These are phyloP conservation scores for Arthrobotrys musiformis DNA, from an alignment of 2,329 filamentous ascomycete species.

Conservation along the genomic window DNA sequence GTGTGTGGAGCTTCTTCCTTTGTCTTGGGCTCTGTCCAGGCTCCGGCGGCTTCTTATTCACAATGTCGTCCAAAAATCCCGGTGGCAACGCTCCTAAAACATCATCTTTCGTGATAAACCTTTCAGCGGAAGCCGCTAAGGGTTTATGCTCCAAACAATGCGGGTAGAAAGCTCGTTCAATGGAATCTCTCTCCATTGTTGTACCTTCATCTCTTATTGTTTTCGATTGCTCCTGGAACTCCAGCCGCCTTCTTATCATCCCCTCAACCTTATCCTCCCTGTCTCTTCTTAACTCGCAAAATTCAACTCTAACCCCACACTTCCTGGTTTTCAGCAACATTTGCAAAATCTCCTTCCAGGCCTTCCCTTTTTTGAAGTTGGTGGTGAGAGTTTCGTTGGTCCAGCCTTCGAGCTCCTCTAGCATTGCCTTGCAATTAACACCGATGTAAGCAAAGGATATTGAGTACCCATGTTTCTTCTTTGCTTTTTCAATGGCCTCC, in stretches of 20 bases:
- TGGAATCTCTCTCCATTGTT: not conserved
- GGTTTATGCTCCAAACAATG: not conserved
- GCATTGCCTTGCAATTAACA: not conserved
- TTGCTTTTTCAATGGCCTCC: not conserved
- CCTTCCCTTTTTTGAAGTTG: not conserved
- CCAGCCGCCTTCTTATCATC: not conserved
- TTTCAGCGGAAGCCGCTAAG: not conserved
- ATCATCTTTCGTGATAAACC: not conserved
- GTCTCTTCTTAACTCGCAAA: not conserved
- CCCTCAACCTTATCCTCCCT: not conserved
- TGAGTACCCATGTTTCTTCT: conserved; percentile 8
- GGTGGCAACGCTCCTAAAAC: not conserved
- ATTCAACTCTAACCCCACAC: not conserved
- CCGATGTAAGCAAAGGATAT: not conserved
- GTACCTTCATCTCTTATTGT: not conserved
- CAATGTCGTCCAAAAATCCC: not conserved
- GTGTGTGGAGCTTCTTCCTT: not conserved
- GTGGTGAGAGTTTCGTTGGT: not conserved
- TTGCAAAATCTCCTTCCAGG: not conserved
- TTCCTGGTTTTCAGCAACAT: not conserved
- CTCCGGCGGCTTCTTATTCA: not conserved
- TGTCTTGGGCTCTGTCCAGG: not conserved
- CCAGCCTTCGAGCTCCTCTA: not conserved
- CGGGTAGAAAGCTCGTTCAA: not conserved
- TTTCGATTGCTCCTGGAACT: too few species aligned